These are phyloP conservation scores for Dorcoceras hygrometricum DNA, from an alignment of 257 asterid genomes.

Conservation along the genomic window DNA sequence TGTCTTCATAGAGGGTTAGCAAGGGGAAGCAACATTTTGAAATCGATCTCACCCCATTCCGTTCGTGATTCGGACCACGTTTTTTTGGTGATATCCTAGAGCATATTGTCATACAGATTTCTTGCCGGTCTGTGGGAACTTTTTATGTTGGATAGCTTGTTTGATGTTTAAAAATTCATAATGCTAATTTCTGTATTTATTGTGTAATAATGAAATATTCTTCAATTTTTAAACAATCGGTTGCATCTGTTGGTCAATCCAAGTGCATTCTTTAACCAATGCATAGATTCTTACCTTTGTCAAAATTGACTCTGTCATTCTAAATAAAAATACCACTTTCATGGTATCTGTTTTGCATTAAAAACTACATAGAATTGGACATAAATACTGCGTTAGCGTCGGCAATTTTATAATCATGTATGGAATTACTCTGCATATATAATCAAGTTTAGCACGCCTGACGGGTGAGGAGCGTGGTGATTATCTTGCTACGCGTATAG, in stretches of 20 bases:
- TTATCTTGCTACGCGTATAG: background rate
- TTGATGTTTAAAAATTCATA: background rate
- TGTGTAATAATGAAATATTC: conserved; percentile 29
- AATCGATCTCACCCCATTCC: conserved; percentile 82
- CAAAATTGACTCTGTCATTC: too few relatives aligned
- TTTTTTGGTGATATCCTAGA: conserved; percentile 15
- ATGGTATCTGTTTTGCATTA: too few relatives aligned
- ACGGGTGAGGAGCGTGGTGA: too few relatives aligned
- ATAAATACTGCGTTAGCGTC: too few relatives aligned
- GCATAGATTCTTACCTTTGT: background rate
- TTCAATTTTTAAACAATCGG: conserved; percentile 2
- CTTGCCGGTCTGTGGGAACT: background rate
- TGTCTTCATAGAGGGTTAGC: conserved; percentile 62
- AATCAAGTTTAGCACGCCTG: too few relatives aligned
- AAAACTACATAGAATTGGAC: too few relatives aligned
- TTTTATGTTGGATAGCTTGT: background rate
- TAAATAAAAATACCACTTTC: too few relatives aligned
- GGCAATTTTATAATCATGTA: too few relatives aligned
- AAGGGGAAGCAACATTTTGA: conserved; percentile 74
- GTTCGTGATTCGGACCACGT: conserved; percentile 25
- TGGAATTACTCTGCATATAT: too few relatives aligned
- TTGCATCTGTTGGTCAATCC: too few relatives aligned
- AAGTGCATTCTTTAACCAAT: background rate
- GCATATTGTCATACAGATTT: background rate
- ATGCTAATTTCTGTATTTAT: conserved; percentile 18